A percentile compares a stretch with the other conserved stretches of the same genome.
Evolutionary conservation across 305 asterid genomes (phyloP).

Genomic region (Fraxinus dipetala): DNA sequence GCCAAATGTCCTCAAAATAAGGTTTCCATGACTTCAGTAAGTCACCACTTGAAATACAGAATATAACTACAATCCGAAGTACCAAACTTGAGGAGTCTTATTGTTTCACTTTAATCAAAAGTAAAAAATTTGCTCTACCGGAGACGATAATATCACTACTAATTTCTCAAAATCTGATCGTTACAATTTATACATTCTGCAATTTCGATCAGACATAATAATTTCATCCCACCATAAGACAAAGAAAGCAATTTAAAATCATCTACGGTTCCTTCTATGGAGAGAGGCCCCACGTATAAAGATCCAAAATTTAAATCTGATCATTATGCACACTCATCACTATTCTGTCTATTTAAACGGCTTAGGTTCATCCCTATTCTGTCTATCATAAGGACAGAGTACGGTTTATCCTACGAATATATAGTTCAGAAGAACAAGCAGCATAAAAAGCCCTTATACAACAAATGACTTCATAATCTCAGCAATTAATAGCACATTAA

Average conservation of each 20-base stretch:
- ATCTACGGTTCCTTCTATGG: not conserved
- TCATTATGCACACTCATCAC: not conserved
- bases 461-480: slow-evolving; percentile 19
- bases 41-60: not conserved
- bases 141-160: not conserved
- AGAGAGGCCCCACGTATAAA: not conserved
- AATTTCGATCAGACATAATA: not conserved
- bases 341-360: not conserved
- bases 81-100: slow-evolving; percentile 1
- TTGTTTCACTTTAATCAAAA: not conserved
- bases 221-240: not conserved
- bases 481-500: not conserved
- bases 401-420: not conserved
- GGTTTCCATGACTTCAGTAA: not conserved
- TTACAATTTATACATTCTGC: not conserved
- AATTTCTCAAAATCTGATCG: not conserved
- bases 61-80: not conserved
- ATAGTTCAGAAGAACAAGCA: not conserved
- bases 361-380: not conserved
- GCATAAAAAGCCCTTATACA: not conserved
- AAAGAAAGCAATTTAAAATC: not conserved
- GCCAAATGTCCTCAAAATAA: not conserved
- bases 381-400: not conserved
- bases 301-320: not conserved
- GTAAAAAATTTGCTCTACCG: not conserved